Evolutionary conservation across 257 asterid species (phyloP), one percentile per base, ranked within the genome.

Genomic region (Nyctanthes arbortristis): DNA sequence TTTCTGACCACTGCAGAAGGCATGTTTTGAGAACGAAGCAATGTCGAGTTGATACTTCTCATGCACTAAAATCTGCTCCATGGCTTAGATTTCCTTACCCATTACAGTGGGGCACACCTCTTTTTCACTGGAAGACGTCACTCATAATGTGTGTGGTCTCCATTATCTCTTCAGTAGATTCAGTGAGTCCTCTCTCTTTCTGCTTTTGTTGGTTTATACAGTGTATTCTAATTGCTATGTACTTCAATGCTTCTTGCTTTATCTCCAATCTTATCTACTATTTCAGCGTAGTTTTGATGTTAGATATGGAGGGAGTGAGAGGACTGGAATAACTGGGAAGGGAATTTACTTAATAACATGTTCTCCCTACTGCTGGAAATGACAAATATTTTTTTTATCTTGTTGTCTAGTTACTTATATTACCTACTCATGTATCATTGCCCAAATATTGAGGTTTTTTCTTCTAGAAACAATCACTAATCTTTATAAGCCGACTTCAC

Each of bases 81-180:
- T 94, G 97, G 98, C 91, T 94, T 77, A 84, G 97, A 75, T 89
- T 94, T 80, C 98, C 98, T 57, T 91, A 88, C 57, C 99, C 99
- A 0, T 80, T 94, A 70, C 99, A 94, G 73, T 94, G 99, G 99
- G 99, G 99, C 27, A 85, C 79, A 12, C 99, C 99, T 3, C 87
- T 85, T 70, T 88, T 94, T 71, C 81, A 78, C 78, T 91, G 97
- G 99, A 94, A 89, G 78, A 88, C 82, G 96, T 96, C 96, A 75
- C 87, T 91, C 22, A 88, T 91, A 32, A 94, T 94, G 99, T 94
- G 99, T 69, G 90, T 85, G 45, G 99, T 88, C 54, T 88, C 99
- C 60, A 77, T 94, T 60, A 89, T 94, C 63, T 78, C 98, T 27
- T 85, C 97, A 22, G 99, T 94, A 24, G 98, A 94, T 79, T 94